phyloP scores from a whole-genome alignment of 768 basidiomycete genomes.

The Boletus pseudo-olivaceus region DNA sequence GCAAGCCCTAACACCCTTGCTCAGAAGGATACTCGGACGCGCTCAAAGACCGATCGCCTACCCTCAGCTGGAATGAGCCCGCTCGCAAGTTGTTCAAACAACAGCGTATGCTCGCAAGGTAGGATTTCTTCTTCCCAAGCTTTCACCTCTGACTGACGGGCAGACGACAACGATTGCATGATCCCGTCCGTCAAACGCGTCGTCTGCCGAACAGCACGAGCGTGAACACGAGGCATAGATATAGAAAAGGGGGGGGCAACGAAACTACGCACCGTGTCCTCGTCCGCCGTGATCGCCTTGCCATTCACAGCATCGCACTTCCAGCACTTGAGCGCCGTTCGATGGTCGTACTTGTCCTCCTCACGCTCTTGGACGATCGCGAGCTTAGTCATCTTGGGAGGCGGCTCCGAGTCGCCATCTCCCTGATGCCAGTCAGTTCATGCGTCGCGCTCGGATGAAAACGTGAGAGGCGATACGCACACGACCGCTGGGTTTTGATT shows the following conservation, averaged over 20 bases:
- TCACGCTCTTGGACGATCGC: constrained; percentile 85
- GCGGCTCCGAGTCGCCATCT: constrained; percentile 64
- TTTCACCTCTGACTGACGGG: constrained; percentile 90
- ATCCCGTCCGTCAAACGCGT: constrained; percentile 59
- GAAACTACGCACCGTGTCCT: constrained; percentile 32
- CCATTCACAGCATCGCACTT: constrained; percentile 55
- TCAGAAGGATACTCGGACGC: neutral
- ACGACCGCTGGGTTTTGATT: constrained; percentile 52
- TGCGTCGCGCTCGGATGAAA: too few species aligned
- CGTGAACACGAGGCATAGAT: neutral
- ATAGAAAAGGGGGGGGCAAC: too few species aligned
- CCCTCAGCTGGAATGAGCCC: constrained; percentile 28
- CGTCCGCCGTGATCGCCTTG: constrained; percentile 37
- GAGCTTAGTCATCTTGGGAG: constrained; percentile 84
- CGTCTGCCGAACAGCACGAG: constrained; percentile 34
- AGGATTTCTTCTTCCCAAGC: constrained; percentile 96
- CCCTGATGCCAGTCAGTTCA: constrained; percentile 39
- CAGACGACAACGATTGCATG: constrained; percentile 81
- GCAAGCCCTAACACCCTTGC: constrained; percentile 55
- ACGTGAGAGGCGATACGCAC: constrained; percentile 43
- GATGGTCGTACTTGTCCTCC: constrained; percentile 80
- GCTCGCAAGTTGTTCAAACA: constrained; percentile 44
- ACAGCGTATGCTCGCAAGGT: constrained; percentile 78
- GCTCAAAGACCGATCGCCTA: neutral
- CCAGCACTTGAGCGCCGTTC: constrained; percentile 72